These are phyloP conservation scores for Penicillium paradoxum DNA, from an alignment of 495 filamentous ascomycete genomes.

Conservation along the genomic window DNA sequence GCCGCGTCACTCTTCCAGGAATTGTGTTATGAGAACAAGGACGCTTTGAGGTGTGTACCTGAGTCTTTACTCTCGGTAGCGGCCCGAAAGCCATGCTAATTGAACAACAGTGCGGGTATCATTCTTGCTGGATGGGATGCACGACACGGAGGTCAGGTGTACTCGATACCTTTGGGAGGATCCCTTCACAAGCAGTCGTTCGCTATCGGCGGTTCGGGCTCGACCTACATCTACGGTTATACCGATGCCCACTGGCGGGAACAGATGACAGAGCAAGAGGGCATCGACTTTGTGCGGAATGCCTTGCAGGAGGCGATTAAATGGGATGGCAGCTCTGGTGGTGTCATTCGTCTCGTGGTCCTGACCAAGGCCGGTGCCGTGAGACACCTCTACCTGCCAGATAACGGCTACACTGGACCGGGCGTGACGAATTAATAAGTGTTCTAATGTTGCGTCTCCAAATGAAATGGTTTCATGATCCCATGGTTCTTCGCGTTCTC, in stretches of 20 bases:
- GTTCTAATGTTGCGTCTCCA: conserved; percentile 23
- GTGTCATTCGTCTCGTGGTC: conserved; percentile 96
- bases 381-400: conserved; percentile 85
- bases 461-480: conserved; percentile 17
- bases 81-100: conserved; percentile 19
- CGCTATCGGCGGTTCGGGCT: conserved; percentile 92
- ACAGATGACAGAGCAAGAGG: conserved; percentile 88
- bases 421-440: conserved; percentile 44
- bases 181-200: conserved; percentile 97
- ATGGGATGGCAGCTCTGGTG: conserved; percentile 98
- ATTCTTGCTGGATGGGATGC: conserved; percentile 97
- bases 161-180: conserved; percentile 92
- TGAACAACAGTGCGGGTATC: conserved; percentile 69
- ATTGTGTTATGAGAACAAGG: conserved; percentile 96
- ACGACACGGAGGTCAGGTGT: conserved; percentile 90
- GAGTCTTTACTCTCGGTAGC: not conserved
- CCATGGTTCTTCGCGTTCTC: not conserved
- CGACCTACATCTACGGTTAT: conserved; percentile 98
- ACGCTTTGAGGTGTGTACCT: conserved; percentile 63
- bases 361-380: conserved; percentile 82
- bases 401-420: conserved; percentile 70
- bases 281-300: conserved; percentile 88
- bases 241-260: conserved; percentile 97
- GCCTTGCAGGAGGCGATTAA: conserved; percentile 91
- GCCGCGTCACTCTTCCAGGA: conserved; percentile 95